Base-by-base conservation (phyloP, 805 yeast genomes). In the Pichia kluyveri region DNA sequence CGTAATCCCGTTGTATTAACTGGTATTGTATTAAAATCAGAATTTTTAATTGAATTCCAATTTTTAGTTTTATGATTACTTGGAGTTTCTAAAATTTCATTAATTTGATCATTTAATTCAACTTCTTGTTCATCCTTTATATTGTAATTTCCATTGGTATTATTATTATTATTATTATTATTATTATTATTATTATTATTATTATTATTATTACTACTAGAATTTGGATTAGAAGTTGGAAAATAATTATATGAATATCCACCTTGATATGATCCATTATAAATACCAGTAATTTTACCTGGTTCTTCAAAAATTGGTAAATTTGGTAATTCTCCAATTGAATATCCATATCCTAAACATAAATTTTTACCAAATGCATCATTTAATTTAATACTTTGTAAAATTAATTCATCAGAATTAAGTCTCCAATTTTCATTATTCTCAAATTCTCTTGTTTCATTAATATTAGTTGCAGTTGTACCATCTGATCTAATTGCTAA, bases 381-480 rank as follows among this genome's bases (percentile, higher is more conserved):
- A 48, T 58, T 62, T 44, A 55, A 44, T 44, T 69, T 72, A 60
- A 70, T 68, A 38, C 72, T 76, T 60, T 73, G 78, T 63, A 73
- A 70, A 45, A 82, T 80, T 38, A 82, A 73, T 55, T 82, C 87
- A 62, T 83, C 91, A 9, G 85, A 83, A 54, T 76, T 79, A 15
- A 80, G 71, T 61, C 86, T 70, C 91, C 90, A 83, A 41, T 77
- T 76, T 41, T 79, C 76, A 57, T 83, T 83, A 57, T 79, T 79
- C 60, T 83, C 89, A 62, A 83, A 82, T 58, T 83, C 91, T 18
- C 79, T 63, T 7, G 86, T 82, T 60, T 83, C 91, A 58, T 82
- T 83, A 51, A 83, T 71, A 40, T 82, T 80, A 7, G 78, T 69
- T 0, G 89, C 86, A 40, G 76, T 71, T 4, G 83, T 74, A 39